phyloP scores from a whole-genome alignment of 768 basidiomycete genomes.

The Fibroporia radiculosa region DNA sequence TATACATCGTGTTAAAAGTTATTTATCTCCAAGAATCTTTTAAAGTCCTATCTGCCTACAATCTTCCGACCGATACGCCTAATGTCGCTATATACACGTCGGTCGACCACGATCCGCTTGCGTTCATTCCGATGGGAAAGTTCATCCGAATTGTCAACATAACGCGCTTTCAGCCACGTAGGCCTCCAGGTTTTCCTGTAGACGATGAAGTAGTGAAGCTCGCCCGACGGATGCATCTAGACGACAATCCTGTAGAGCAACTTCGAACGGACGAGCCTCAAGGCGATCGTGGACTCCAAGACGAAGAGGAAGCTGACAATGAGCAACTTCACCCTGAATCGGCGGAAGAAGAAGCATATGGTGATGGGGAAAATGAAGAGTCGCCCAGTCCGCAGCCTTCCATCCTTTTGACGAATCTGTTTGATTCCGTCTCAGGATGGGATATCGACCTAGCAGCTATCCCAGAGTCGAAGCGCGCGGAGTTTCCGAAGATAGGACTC shows the following conservation, averaged over 20 bases:
- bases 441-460: conserved; percentile 14
- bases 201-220: conserved; percentile 16
- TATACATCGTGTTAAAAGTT: not conserved
- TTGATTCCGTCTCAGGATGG: conserved; percentile 16
- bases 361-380: not conserved
- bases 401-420: conserved; percentile 9
- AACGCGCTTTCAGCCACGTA: conserved; percentile 36
- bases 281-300: not conserved
- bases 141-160: conserved; percentile 40
- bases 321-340: too few species aligned
- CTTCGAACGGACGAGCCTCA: not conserved
- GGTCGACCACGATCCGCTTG: conserved; percentile 40
- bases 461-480: conserved; percentile 5
- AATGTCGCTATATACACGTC: conserved; percentile 37
- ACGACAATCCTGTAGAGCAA: not conserved
- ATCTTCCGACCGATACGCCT: conserved; percentile 31
- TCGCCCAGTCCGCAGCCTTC: conserved; percentile 2
- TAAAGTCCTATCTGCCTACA: conserved; percentile 46
- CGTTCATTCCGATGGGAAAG: conserved; percentile 36
- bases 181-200: conserved; percentile 29
- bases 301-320: not conserved
- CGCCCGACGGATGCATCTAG: conserved; percentile 5
- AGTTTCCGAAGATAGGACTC: conserved; percentile 8
- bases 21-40: conserved; percentile 45
- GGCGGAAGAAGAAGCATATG: too few species aligned